These are phyloP conservation scores for Talaromyces piceae DNA, from an alignment of 2,329 filamentous ascomycete genomes.

Conservation along the genomic window DNA sequence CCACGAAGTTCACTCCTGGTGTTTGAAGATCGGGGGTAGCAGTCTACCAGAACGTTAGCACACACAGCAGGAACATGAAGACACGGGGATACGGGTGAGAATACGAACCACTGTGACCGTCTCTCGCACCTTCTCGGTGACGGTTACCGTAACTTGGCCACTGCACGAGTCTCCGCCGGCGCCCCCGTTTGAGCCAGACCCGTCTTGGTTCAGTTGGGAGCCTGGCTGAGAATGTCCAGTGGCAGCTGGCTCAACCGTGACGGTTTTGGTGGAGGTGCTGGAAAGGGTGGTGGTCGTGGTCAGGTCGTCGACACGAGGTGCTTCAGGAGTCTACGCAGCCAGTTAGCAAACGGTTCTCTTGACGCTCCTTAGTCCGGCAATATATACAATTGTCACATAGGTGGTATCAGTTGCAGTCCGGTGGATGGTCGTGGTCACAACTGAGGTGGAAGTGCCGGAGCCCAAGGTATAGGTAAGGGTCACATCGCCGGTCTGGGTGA, in stretches of 20 bases:
- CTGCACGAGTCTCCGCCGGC: conserved; percentile 1
- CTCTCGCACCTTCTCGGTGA: conserved; percentile 29
- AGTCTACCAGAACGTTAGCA: conserved; percentile 3
- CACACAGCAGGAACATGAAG: too few species aligned
- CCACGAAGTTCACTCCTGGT: not conserved
- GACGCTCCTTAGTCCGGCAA: not conserved
- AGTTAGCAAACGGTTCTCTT: not conserved
- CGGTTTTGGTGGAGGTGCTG: conserved; percentile 18
- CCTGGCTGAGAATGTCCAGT: not conserved
- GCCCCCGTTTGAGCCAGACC: conserved; percentile 4
- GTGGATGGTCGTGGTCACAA: conserved; percentile 33
- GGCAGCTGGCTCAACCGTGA: conserved; percentile 7
- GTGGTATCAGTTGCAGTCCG: conserved; percentile 22
- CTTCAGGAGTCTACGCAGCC: conserved; percentile 4
- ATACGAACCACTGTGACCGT: conserved; percentile 30
- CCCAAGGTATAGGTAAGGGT: conserved; percentile 36
- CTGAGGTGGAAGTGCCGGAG: conserved; percentile 25
- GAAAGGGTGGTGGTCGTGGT: conserved; percentile 25
- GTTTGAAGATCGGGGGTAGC: not conserved
- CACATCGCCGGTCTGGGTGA: conserved; percentile 15
- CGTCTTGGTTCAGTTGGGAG: not conserved
- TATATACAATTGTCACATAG: conserved; percentile 12
- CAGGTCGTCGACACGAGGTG: conserved; percentile 10
- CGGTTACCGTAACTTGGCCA: conserved; percentile 15
- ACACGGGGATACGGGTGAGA: not conserved